These are phyloP conservation scores for Bruguiera hainesii DNA, from an alignment of 441 rosid species.

Conservation along the genomic window DNA sequence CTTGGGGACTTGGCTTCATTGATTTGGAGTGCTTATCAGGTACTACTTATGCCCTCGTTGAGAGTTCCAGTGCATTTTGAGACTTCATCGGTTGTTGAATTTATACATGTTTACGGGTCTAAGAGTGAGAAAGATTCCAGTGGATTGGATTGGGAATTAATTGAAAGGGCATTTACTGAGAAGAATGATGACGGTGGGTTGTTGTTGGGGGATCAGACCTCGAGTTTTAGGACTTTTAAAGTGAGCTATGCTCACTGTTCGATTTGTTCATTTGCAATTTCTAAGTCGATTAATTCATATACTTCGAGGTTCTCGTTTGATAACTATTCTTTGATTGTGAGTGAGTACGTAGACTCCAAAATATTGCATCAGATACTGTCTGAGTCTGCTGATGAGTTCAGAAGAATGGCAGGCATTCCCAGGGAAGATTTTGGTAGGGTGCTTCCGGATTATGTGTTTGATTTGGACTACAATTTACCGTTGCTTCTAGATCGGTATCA, in stretches of 20 bases:
- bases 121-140: slow-evolving; percentile 38
- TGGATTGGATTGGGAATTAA: slow-evolving; percentile 69
- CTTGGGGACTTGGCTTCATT: slow-evolving; percentile 74
- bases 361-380: slow-evolving; percentile 75
- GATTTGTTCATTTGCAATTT: slow-evolving; percentile 72
- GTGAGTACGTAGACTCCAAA: slow-evolving; percentile 94
- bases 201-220: slow-evolving; percentile 67
- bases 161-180: slow-evolving; percentile 64
- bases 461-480: slow-evolving; percentile 57
- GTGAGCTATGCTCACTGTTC: slow-evolving; percentile 64
- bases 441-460: slow-evolving; percentile 91
- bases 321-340: slow-evolving; percentile 88
- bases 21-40: slow-evolving; percentile 90
- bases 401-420: slow-evolving; percentile 62
- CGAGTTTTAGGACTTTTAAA: slow-evolving; percentile 51
- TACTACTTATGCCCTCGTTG: slow-evolving; percentile 75
- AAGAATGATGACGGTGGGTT: slow-evolving; percentile 61
- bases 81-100: slow-evolving; percentile 71
- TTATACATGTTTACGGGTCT: slow-evolving; percentile 65
- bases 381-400: slow-evolving; percentile 66
- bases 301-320: slow-evolving; percentile 95
- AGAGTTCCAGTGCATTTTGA: slow-evolving; percentile 84
- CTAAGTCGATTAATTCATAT: slow-evolving; percentile 72
- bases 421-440: slow-evolving; percentile 73
- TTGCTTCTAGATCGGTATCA: slow-evolving; percentile 86